Percentiles rank a stretch among this genome's conserved stretches.
Conservation (phyloP, 1,284 basidiomycete genomes). For the Thecaphora thlaspeos region DNA sequence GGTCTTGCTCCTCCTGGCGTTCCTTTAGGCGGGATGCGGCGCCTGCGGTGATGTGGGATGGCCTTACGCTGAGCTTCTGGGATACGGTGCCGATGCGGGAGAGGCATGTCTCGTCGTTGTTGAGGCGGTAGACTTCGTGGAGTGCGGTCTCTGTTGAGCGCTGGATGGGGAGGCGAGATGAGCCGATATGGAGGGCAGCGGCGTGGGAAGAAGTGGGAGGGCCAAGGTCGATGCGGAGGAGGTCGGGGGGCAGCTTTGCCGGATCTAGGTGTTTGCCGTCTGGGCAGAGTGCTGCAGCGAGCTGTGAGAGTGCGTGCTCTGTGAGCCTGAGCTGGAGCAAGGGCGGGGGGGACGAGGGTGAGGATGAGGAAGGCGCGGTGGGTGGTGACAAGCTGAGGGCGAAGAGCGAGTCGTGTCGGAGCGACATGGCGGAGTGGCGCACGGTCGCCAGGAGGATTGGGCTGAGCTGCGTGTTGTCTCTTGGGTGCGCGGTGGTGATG, state of each 20-base stretch:
- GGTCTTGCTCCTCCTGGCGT: slow-evolving; percentile 32
- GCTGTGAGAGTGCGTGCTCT: slow-evolving; percentile 2
- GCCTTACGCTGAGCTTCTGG: slow-evolving; percentile 27
- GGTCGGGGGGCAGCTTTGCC: neutral
- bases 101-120: slow-evolving; percentile 22
- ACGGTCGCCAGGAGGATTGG: too few relatives aligned
- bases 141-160: slow-evolving; percentile 10
- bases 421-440: too few relatives aligned
- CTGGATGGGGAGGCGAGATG: neutral
- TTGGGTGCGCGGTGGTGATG: too few relatives aligned
- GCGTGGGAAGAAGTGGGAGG: neutral
- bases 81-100: slow-evolving; percentile 17
- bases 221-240: neutral
- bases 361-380: neutral
- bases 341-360: neutral
- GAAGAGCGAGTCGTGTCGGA: slow-evolving; percentile 6
- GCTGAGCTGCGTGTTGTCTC: too few relatives aligned
- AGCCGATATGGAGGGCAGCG: neutral
- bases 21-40: slow-evolving; percentile 32
- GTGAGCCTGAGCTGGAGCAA: slow-evolving; percentile 5
- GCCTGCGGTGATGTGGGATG: slow-evolving; percentile 22
- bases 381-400: neutral
- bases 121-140: slow-evolving; percentile 25
- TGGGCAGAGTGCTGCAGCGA: neutral
- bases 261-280: neutral